Evolutionary conservation across 805 yeast species (phyloP).

Genomic region (Candida tammaniensis): DNA sequence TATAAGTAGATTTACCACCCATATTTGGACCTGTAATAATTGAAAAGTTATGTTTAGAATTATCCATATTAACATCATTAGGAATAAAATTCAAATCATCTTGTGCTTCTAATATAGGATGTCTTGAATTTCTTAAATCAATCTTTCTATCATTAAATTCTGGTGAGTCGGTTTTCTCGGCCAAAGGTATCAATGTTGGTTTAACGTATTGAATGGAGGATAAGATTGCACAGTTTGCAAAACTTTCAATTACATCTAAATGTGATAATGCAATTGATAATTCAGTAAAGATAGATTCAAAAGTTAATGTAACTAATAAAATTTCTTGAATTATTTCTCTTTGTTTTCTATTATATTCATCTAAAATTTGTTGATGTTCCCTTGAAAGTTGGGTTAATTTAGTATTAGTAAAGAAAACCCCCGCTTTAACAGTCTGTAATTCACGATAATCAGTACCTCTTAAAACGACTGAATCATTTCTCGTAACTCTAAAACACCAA

Average conservation of each 20-base stretch:
- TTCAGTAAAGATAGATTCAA: slow-evolving; percentile 72
- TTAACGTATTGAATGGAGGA: slow-evolving; percentile 81
- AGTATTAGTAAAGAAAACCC: slow-evolving; percentile 83
- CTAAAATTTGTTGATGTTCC: slow-evolving; percentile 55
- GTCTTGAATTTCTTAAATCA: slow-evolving; percentile 73
- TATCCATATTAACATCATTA: slow-evolving; percentile 73
- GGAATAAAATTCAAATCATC: slow-evolving; percentile 89
- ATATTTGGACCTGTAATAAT: slow-evolving; percentile 95
- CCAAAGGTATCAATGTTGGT: slow-evolving; percentile 65
- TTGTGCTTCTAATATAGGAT: slow-evolving; percentile 91
- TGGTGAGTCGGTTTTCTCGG: slow-evolving; percentile 20
- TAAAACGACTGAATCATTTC: slow-evolving; percentile 81
- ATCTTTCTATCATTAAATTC: slow-evolving; percentile 43
- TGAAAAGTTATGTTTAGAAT: slow-evolving; percentile 49
- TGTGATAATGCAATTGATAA: slow-evolving; percentile 64
- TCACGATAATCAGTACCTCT: slow-evolving; percentile 66
- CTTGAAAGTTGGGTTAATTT: slow-evolving; percentile 58
- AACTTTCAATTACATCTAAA: slow-evolving; percentile 78
- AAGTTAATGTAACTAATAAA: slow-evolving; percentile 75
- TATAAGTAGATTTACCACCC: slow-evolving; percentile 97
- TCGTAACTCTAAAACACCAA: slow-evolving; percentile 91
- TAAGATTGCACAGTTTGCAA: slow-evolving; percentile 75
- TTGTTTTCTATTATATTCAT: slow-evolving; percentile 74
- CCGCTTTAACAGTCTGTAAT: slow-evolving; percentile 90
- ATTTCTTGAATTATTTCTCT: slow-evolving; percentile 78